These are phyloP conservation scores for Triticum monococcum DNA, from an alignment of 176 grass and related monocot species.

Conservation along the genomic window DNA sequence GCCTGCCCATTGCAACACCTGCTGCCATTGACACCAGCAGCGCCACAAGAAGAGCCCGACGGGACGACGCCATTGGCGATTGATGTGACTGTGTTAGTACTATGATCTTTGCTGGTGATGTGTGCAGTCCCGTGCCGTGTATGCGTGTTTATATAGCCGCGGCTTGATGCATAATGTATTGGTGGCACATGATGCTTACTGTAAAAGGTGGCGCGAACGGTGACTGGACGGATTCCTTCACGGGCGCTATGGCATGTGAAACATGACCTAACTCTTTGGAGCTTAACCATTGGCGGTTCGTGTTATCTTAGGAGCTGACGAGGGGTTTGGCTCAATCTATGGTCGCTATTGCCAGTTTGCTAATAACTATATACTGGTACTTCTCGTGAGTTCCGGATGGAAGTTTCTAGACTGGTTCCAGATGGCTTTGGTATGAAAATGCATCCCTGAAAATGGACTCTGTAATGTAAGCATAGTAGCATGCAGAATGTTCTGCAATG, in stretches of 20 bases:
- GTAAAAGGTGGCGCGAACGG: constrained; percentile 32
- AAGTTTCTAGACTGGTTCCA: constrained; percentile 8
- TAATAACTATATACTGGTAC: not conserved
- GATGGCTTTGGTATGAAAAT: not conserved
- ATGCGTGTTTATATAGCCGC: constrained; percentile 35
- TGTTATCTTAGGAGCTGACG: constrained; percentile 26
- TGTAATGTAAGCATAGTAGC: no score
- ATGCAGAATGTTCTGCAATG: not conserved
- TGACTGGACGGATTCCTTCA: constrained; percentile 25
- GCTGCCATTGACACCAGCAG: constrained; percentile 2
- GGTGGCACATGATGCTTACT: constrained; percentile 49
- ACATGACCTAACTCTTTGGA: constrained; percentile 63
- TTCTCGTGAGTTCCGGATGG: not conserved
- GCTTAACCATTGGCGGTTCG: constrained; percentile 33
- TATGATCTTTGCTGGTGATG: not conserved
- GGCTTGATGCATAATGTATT: constrained; percentile 9
- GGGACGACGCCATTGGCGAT: constrained; percentile 36
- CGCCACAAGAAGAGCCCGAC: not conserved
- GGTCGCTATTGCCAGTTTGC: constrained; percentile 15
- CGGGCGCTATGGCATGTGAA: constrained; percentile 20
- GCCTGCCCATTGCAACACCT: constrained; percentile 29
- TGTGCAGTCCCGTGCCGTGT: not conserved
- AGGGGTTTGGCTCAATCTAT: constrained; percentile 29
- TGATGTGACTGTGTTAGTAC: not conserved
- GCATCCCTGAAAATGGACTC: no score